These are phyloP conservation scores for Pleurotus eryngii DNA, from an alignment of 768 basidiomycete genomes.

Conservation along the genomic window DNA sequence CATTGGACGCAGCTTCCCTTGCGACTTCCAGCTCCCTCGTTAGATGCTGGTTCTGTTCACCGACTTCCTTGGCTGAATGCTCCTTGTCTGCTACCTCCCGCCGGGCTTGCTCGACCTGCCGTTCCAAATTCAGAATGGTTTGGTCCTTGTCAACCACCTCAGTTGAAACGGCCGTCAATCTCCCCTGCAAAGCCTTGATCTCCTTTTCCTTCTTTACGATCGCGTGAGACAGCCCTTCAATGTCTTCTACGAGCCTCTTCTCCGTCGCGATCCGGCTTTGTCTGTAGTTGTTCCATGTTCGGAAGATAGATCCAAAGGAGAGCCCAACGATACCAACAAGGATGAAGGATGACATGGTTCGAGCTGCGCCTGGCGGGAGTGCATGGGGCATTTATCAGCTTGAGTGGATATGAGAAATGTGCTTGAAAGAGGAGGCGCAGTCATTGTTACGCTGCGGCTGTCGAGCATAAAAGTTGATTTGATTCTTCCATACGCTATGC, in stretches of 20 bases:
- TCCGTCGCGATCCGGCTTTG: not conserved
- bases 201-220: slow-evolving; percentile 7
- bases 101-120: not conserved
- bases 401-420: not conserved
- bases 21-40: not conserved
- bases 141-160: slow-evolving; percentile 2
- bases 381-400: slow-evolving; percentile 7
- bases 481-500: slow-evolving; percentile 6
- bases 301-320: slow-evolving; percentile 3
- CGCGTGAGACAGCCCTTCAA: not conserved
- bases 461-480: slow-evolving; percentile 1
- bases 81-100: slow-evolving; percentile 2
- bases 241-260: slow-evolving; percentile 3
- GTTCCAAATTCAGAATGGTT: not conserved
- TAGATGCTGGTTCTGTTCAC: not conserved
- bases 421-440: not conserved
- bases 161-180: not conserved
- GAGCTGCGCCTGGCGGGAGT: slow-evolving; percentile 5
- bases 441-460: not conserved
- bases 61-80: not conserved
- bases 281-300: not conserved
- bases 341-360: slow-evolving; percentile 7
- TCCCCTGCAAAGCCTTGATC: not conserved
- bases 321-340: slow-evolving; percentile 1
- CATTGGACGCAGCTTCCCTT: not conserved